These are phyloP conservation scores for Ceratobasidium sp. DNA, from an alignment of 1,284 basidiomycete species.

Conservation along the genomic window DNA sequence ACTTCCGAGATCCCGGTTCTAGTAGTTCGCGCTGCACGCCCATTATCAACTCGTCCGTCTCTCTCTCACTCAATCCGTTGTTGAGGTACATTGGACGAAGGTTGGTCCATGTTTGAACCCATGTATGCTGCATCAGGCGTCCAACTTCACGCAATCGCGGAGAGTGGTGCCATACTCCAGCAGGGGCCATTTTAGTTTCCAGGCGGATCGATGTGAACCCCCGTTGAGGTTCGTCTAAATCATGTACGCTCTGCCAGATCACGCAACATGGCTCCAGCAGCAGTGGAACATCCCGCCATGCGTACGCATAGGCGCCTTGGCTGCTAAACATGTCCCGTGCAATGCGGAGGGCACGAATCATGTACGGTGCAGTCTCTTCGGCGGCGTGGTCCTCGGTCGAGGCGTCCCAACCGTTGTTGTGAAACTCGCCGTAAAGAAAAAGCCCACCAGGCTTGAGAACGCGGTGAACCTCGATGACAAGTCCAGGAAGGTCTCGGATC, in stretches of 20 bases:
- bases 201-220: constrained; percentile 12
- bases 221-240: constrained; percentile 6
- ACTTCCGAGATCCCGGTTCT: constrained; percentile 6
- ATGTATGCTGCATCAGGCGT: constrained; percentile 2
- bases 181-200: constrained; percentile 15
- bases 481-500: constrained; percentile 34
- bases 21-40: constrained; percentile 3
- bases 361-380: not conserved
- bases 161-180: constrained; percentile 11
- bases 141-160: constrained; percentile 23
- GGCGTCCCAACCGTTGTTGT: constrained; percentile 22
- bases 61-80: constrained; percentile 12
- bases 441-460: constrained; percentile 32
- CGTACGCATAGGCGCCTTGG: constrained; percentile 20
- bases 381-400: constrained; percentile 24
- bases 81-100: constrained; percentile 18
- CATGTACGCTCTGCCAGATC: constrained; percentile 5
- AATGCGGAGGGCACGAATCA: constrained; percentile 30
- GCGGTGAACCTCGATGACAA: constrained; percentile 29
- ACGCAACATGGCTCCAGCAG: constrained; percentile 2
- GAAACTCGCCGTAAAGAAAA: constrained; percentile 32
- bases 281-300: constrained; percentile 25
- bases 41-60: constrained; percentile 10
- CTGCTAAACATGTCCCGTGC: constrained; percentile 2
- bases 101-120: constrained; percentile 11